These are phyloP conservation scores for Saccharomycopsis selenospora DNA, from an alignment of 805 yeast species.

Conservation along the genomic window DNA sequence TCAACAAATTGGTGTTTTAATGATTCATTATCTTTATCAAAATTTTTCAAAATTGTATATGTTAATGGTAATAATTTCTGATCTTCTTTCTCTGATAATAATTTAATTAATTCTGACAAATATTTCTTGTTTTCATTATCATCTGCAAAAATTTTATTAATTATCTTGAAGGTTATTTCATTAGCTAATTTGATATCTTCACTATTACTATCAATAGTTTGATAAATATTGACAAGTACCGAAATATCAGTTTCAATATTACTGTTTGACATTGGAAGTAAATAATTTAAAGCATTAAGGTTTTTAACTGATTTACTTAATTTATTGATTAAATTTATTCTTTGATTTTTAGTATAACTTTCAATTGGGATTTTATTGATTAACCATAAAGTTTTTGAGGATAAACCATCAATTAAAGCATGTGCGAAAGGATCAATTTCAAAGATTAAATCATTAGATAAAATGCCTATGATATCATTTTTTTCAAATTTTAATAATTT, in stretches of 20 bases:
- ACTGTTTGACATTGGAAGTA: neutral
- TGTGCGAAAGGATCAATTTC: neutral
- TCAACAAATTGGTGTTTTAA: neutral
- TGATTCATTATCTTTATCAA: neutral
- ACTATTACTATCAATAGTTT: neutral
- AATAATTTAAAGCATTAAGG: neutral
- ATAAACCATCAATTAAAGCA: neutral
- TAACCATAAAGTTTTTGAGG: no score
- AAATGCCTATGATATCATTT: neutral
- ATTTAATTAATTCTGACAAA: neutral
- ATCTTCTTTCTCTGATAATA: neutral
- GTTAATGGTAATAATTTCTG: neutral
- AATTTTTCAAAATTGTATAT: constrained; percentile 1
- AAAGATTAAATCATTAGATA: neutral
- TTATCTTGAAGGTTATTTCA: neutral
- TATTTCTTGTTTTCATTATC: constrained; percentile 3
- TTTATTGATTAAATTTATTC: constrained; percentile 5
- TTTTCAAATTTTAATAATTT: neutral
- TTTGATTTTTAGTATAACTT: constrained; percentile 4
- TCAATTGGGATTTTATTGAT: constrained; percentile 15
- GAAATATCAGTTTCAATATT: neutral
- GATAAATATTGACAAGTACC: neutral
- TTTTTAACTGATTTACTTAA: neutral
- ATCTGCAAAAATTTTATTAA: neutral
- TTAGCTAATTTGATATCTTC: neutral